Evolutionary conservation across 345 rosid genomes (phyloP).

Genomic region (Populus ilicifolia): DNA sequence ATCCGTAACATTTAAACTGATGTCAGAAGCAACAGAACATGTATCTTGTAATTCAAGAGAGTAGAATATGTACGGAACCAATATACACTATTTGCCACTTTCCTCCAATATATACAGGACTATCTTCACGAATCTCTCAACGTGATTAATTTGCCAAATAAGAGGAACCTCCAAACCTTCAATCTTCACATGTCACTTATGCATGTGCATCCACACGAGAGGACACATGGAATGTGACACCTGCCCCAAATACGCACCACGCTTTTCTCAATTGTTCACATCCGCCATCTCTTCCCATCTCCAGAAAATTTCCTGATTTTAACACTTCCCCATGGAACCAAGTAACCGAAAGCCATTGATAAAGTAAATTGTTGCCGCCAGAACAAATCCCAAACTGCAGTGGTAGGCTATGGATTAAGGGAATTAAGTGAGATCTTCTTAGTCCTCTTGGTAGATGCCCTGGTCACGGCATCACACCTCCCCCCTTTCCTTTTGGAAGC

Average conservation of each 20-base stretch:
- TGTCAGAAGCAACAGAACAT: background rate
- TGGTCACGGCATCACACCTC: constrained; percentile 42
- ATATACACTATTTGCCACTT: too few species aligned
- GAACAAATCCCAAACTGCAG: background rate
- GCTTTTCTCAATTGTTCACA: background rate
- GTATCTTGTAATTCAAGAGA: background rate
- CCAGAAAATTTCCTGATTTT: background rate
- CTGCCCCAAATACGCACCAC: too few species aligned
- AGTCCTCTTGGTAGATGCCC: constrained; percentile 49
- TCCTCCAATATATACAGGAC: too few species aligned
- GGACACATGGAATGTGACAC: too few species aligned
- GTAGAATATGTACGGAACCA: background rate
- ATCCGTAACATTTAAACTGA: background rate
- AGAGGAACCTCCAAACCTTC: too few species aligned
- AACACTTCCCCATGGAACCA: background rate
- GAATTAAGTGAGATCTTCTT: constrained; percentile 29
- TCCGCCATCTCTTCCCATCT: background rate
- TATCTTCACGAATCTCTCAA: too few species aligned
- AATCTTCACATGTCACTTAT: too few species aligned
- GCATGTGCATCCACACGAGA: too few species aligned
- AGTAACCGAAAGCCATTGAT: background rate
- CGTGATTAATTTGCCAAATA: too few species aligned
- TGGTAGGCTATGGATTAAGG: background rate
- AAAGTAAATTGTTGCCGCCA: background rate
- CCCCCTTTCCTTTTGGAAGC: constrained; percentile 43